These are phyloP conservation scores for Talaromyces rugulosus DNA, from an alignment of 2,329 filamentous ascomycete genomes.

Conservation along the genomic window DNA sequence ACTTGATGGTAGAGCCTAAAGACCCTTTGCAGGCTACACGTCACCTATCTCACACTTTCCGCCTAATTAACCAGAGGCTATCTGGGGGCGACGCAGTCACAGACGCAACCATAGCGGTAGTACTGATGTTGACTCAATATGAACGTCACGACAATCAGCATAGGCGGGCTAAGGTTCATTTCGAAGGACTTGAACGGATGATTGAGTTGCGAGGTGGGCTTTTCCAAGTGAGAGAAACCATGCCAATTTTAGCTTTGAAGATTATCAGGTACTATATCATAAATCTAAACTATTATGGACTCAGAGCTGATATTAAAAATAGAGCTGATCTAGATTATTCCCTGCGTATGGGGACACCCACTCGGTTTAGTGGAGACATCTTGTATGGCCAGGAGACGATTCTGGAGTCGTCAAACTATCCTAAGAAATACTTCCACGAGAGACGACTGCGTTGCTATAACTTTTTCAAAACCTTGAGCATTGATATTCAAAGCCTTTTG, in stretches of 20 bases:
- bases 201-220: slow-evolving; percentile 10
- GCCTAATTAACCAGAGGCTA: slow-evolving; percentile 11
- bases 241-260: slow-evolving; percentile 8
- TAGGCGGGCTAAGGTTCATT: slow-evolving; percentile 8
- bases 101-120: slow-evolving; percentile 7
- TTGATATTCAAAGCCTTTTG: background rate
- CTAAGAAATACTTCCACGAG: background rate
- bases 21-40: slow-evolving; percentile 1
- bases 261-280: slow-evolving; percentile 3
- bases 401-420: background rate
- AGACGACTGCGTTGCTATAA: background rate
- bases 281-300: background rate
- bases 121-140: slow-evolving; percentile 14
- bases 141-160: slow-evolving; percentile 10
- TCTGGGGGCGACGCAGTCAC: background rate
- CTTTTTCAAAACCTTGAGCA: background rate
- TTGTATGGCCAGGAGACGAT: background rate
- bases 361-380: slow-evolving; percentile 2
- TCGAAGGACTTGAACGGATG: slow-evolving; percentile 9
- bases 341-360: slow-evolving; percentile 10
- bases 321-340: slow-evolving; percentile 13
- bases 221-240: background rate
- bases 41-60: slow-evolving; percentile 9
- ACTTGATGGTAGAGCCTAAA: background rate
- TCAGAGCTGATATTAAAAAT: background rate